Evolutionary conservation across 805 yeast genomes (phyloP).

Genomic region (Lipomyces yamanashiensis): DNA sequence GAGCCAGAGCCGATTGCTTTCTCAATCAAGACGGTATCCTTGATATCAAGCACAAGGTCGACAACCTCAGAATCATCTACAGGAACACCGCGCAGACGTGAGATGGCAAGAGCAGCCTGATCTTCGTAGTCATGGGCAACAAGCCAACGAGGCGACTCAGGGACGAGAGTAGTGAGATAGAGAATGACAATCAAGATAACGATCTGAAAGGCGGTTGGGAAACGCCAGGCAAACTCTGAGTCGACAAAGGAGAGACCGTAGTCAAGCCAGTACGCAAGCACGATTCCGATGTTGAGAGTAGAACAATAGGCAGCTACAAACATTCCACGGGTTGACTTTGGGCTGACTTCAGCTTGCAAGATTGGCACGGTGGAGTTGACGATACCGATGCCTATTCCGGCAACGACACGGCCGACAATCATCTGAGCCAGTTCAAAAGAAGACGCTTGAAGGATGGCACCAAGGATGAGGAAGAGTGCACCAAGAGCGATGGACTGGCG

Average conservation of each 20-base stretch:
- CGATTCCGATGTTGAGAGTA: conserved; percentile 43
- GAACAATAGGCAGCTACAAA: conserved; percentile 38
- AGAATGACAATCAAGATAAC: conserved; percentile 55
- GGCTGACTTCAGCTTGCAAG: conserved; percentile 40
- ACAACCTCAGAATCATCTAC: not conserved
- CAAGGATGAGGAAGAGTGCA: conserved; percentile 24
- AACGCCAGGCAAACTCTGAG: conserved; percentile 58
- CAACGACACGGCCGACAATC: conserved; percentile 54
- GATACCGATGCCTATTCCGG: conserved; percentile 62
- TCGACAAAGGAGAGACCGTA: conserved; percentile 36
- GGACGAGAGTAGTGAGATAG: conserved; percentile 48
- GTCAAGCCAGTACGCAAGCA: conserved; percentile 45
- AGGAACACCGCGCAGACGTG: conserved; percentile 1
- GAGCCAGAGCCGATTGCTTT: conserved; percentile 4
- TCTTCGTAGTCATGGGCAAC: conserved; percentile 9
- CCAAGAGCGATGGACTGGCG: conserved; percentile 26
- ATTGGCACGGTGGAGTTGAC: conserved; percentile 50
- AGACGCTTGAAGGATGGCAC: conserved; percentile 37
- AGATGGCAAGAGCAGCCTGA: conserved; percentile 10
- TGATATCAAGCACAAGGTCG: not conserved
- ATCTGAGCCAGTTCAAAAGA: conserved; percentile 47
- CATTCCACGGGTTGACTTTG: conserved; percentile 38
- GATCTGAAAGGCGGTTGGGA: conserved; percentile 64
- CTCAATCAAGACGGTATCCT: conserved; percentile 1
- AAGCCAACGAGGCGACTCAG: conserved; percentile 33